Percentiles rank a stretch among this genome's conserved stretches.
phyloP scores from a whole-genome alignment of 2,329 filamentous ascomycete genomes.

The Clathrospora elynae region DNA sequence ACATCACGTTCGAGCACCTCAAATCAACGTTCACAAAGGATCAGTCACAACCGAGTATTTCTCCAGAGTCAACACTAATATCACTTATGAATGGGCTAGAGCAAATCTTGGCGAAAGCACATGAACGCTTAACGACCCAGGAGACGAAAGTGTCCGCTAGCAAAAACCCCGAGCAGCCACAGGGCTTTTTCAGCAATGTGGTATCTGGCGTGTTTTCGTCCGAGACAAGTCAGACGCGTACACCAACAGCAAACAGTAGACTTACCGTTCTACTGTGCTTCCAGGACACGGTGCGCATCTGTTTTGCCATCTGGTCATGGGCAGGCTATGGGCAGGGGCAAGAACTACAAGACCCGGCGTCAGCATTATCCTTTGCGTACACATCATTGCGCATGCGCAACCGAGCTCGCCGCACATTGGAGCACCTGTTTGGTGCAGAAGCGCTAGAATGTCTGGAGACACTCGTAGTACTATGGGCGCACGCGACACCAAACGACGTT shows the following conservation, averaged over 20 bases:
- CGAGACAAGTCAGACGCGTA: constrained; percentile 76
- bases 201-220: constrained; percentile 87
- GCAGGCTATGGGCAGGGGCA: constrained; percentile 67
- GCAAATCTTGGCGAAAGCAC: constrained; percentile 83
- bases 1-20: constrained; percentile 71
- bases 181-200: constrained; percentile 93
- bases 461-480: constrained; percentile 81
- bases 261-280: constrained; percentile 95
- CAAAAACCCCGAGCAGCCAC: constrained; percentile 81
- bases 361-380: constrained; percentile 82
- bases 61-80: constrained; percentile 75
- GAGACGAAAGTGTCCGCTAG: constrained; percentile 70
- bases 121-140: constrained; percentile 78
- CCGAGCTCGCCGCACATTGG: constrained; percentile 81
- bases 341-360: constrained; percentile 66
- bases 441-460: constrained; percentile 93
- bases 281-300: constrained; percentile 91
- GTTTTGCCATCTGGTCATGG: constrained; percentile 96
- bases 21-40: constrained; percentile 64
- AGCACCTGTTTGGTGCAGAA: constrained; percentile 91
- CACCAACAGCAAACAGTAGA: constrained; percentile 86
- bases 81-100: constrained; percentile 92
- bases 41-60: constrained; percentile 32
- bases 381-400: constrained; percentile 91
- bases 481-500: constrained; percentile 54